These are phyloP conservation scores for Epichloe brachyelytri DNA, from an alignment of 2,329 filamentous ascomycete species.

Conservation along the genomic window DNA sequence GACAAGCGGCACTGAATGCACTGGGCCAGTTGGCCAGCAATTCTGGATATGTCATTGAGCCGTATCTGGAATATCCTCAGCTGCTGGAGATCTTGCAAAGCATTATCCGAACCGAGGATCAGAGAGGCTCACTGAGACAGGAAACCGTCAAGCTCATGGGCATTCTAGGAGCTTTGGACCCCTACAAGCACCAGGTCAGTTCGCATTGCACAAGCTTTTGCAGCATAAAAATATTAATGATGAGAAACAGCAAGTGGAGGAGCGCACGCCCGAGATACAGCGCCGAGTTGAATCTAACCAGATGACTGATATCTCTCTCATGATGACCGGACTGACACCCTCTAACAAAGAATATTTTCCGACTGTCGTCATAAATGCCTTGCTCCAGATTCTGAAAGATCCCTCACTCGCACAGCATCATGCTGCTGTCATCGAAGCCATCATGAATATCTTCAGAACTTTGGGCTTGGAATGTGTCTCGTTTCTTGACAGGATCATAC, in stretches of 20 bases:
- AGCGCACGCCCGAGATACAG: conserved; percentile 73
- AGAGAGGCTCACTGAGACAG: conserved; percentile 70
- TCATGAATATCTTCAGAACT: conserved; percentile 98
- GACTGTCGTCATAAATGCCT: conserved; percentile 91
- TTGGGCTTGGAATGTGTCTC: conserved; percentile 91
- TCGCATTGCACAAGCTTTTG: background rate
- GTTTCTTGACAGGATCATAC: conserved; percentile 87
- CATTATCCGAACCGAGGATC: conserved; percentile 82
- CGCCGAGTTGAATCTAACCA: conserved; percentile 48
- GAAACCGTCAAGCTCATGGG: conserved; percentile 96
- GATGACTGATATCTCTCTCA: conserved; percentile 86
- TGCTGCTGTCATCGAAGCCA: conserved; percentile 86
- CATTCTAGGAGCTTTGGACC: conserved; percentile 86
- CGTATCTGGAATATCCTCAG: conserved; percentile 89
- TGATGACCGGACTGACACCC: conserved; percentile 94
- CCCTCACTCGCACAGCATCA: conserved; percentile 83
- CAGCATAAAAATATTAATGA: conserved; percentile 3
- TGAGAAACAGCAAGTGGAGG: conserved; percentile 56
- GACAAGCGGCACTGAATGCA: conserved; percentile 81
- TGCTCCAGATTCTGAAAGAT: conserved; percentile 85
- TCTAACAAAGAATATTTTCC: conserved; percentile 98
- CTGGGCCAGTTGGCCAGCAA: conserved; percentile 89
- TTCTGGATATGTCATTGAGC: conserved; percentile 93
- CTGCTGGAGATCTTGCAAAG: conserved; percentile 84
- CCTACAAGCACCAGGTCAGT: conserved; percentile 74